Evolutionary conservation across 2,329 filamentous ascomycete species (phyloP), one percentile per base, ranked within the genome.

Genomic region (Neopestalotiopsis rosae): DNA sequence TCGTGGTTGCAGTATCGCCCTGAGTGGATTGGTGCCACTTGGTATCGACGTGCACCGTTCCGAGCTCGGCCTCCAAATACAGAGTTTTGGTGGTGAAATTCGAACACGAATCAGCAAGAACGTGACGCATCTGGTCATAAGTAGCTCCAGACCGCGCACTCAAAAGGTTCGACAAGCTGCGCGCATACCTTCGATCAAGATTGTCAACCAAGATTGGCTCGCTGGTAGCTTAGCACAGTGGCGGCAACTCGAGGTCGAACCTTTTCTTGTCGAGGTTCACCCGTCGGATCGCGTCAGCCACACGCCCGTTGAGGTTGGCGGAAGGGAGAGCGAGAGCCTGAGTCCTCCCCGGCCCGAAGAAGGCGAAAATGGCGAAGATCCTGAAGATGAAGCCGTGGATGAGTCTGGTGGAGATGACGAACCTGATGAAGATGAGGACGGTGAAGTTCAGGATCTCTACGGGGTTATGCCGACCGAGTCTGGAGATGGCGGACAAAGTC

Each of bases 141-240:
- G 89, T 65, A 89, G 89, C 20, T 86, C 88, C 17, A 86, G 92
- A 30, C 92, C 92, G 40, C 90, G 95, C 28, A 98, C 96, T 0
- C 92, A 94, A 66, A 99, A 99, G 81, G 94, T 98, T 58, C 91
- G 93, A 62, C 92, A 95, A 79, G 96, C 96, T 0, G 91, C 93
- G 14, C 90, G 91, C 71, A 92, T 94, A 67, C 86, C 92, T 0
- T 89, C 90, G 65, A 93, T 98, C 80, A 95, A 94, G 78, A 97
- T 99, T 69, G 96, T 99, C 62, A 94, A 92, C 74, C 92, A 94
- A 66, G 90, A 94, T 75, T 99, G 96, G 96, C 89, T 99, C 38
- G 87, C 91, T 40, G 92, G 95, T 73, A 97, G 91, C 67, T 89
- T 98, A 71, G 92, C 90, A 32, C 91, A 92, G 78, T 99, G 96